These are phyloP conservation scores for Aspergillus campestris DNA, from an alignment of 495 filamentous ascomycete species.

Conservation along the genomic window DNA sequence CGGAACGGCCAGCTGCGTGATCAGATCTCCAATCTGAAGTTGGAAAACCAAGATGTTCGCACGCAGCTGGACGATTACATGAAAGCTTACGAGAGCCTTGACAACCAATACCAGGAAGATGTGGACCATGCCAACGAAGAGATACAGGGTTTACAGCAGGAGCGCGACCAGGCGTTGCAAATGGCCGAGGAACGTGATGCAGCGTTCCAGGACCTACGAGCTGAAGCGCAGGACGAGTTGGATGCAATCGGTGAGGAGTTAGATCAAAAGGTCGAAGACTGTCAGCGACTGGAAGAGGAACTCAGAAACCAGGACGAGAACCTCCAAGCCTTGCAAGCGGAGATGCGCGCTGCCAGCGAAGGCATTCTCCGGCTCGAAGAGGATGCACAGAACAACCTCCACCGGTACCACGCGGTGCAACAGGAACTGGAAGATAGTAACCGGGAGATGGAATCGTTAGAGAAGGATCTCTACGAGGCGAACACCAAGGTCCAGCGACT, in stretches of 20 bases:
- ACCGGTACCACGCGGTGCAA: slow-evolving; percentile 64
- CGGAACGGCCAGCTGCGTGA: slow-evolving; percentile 78
- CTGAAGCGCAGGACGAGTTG: slow-evolving; percentile 77
- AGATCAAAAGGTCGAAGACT: slow-evolving; percentile 63
- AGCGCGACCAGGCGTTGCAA: slow-evolving; percentile 78
- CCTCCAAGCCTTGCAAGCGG: slow-evolving; percentile 73
- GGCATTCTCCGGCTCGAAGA: slow-evolving; percentile 79
- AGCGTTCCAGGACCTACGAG: slow-evolving; percentile 68
- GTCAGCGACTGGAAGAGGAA: slow-evolving; percentile 60
- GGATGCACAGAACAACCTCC: slow-evolving; percentile 59
- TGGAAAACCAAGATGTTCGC: slow-evolving; percentile 75
- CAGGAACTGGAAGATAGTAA: slow-evolving; percentile 67
- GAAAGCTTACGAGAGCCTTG: slow-evolving; percentile 56
- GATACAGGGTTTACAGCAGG: slow-evolving; percentile 68
- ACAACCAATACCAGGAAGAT: slow-evolving; percentile 64
- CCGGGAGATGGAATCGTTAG: slow-evolving; percentile 66
- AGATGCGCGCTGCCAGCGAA: slow-evolving; percentile 86
- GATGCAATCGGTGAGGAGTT: slow-evolving; percentile 72
- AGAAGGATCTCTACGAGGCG: slow-evolving; percentile 65
- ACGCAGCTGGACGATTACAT: slow-evolving; percentile 60
- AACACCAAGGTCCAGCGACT: slow-evolving; percentile 80
- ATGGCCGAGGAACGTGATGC: slow-evolving; percentile 70
- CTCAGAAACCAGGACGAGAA: slow-evolving; percentile 53
- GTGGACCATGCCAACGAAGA: slow-evolving; percentile 70
- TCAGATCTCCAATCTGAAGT: slow-evolving; percentile 70